These are phyloP conservation scores for Quercus bicolor DNA, from an alignment of 306 rosid species.

Conservation along the genomic window DNA sequence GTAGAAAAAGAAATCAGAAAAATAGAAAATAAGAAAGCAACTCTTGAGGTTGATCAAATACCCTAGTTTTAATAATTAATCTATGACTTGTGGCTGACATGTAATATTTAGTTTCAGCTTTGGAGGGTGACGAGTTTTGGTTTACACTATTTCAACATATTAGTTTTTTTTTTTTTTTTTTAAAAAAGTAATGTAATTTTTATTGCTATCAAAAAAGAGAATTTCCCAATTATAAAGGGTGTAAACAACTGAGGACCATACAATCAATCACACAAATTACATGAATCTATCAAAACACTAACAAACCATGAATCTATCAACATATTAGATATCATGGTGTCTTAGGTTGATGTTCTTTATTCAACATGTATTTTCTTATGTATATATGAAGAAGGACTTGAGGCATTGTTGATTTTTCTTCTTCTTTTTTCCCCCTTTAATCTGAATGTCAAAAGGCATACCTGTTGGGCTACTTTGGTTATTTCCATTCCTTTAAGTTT, in stretches of 20 bases:
- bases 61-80: not conserved
- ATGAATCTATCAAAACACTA: too few species aligned
- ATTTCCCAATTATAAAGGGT: too few species aligned
- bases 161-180: too few species aligned
- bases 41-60: too few species aligned
- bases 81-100: not conserved
- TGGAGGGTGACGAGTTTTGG: not conserved
- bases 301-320: too few species aligned
- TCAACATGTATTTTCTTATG: not conserved
- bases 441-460: not conserved
- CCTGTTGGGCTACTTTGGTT: not conserved
- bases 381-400: not conserved
- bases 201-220: too few species aligned
- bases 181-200: too few species aligned
- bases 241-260: too few species aligned
- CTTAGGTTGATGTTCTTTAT: not conserved
- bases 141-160: not conserved
- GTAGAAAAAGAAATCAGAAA: not conserved
- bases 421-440: too few species aligned
- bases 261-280: not conserved
- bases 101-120: not conserved
- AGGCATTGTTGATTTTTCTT: not conserved
- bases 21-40: not conserved
- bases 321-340: not conserved
- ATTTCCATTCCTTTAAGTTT: not conserved